Base-by-base conservation (phyloP, 2,329 filamentous ascomycete genomes). In the Arthrobotrys sinensis region DNA sequence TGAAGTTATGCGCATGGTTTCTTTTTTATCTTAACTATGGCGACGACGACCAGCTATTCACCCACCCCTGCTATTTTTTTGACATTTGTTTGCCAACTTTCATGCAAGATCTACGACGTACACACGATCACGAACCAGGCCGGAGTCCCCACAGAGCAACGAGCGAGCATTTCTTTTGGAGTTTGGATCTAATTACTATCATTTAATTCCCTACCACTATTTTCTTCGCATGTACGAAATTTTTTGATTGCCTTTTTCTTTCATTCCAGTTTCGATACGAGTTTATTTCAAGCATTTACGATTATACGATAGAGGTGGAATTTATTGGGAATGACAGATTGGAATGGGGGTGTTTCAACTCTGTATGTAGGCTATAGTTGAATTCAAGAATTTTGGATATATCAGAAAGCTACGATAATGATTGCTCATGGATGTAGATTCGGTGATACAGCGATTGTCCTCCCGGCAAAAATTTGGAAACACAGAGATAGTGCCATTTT, bases 101-200 rank as follows among this genome's bases (percentile, higher is more conserved):
- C 55, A 60, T 60, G 55, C 55, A 43, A 60, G 55, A 60, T 43
- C 55, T 60, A 60, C 55, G 36, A 60, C 34, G n/a, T 19, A 21
- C 52, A 21, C 52, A 57, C 52, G 36, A 60, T 43, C 55, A 43
- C 24, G n/a, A 28, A 28, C 24, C 24, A 60, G 55, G 36, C 34
- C 55, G n/a, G 55, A 19, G 40, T 24, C 45, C 45, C 45, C 55
- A 16, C 55, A 40, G 16, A 64, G 34, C 14, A 64, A 40, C 60
- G 60, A 64, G 60, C 60, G 60, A 64, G 60, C 60, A 64, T 64
- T 46, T 64, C 60, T 34, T 48, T 48, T 48, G 60, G 60, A 64
- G 60, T 64, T 64, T 43, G 55, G 55, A 43, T 60, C 36, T 60
- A 43, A 24, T 24, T 60, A 60, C 55, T 60, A 60, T 60, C 55